Base-by-base conservation (phyloP, 176 grass and related monocot genomes). In the Tillandsia fasciculata region DNA sequence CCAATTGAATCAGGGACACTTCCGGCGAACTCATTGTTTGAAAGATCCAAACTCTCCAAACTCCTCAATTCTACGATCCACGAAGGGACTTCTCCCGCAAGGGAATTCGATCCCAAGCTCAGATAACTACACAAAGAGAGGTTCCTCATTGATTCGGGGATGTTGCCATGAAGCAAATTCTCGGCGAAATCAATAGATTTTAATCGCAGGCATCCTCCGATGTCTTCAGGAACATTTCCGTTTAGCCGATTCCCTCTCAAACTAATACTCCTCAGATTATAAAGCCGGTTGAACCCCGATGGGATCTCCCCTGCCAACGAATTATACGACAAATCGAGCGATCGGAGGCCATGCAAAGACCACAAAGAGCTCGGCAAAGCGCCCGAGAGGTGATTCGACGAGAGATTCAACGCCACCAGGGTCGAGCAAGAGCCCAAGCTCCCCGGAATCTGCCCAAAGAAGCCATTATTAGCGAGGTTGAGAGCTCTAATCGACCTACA, bases 11-110 rank as follows among this genome's bases (percentile, higher is more conserved):
- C 80, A 0, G 90, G 87, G 54, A 99, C 86, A 73, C 79, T 74
- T 0, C 90, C 87, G 1, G 90, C 80, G 10, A 99, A 84, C 75
- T 79, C 84, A 77, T 94, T 99, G 18, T 76, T 69, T 0, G 84
- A 94, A 72, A 99, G 86, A 78, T 99, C 90, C 2, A 99, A 76
- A 14, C 63, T 52, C 74, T 86, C 87, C 29, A 99, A 52, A 65
- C 75, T 83, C 26, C 7, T 72, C 77, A 99, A 88, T 75, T 87
- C 82, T 70, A 90, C 95, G 73, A 94, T 72, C 95, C 95, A 99
- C 51, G 80, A 78, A 13, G 89, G 84, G 65, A 94, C 66, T 51
- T 83, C 88, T 9, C 95, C 89, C 0, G 90, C 87, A 63, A 99
- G 76, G 63, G 24, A 66, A 50, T 99, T 99, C 24, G 87, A 87